Evolutionary conservation across 2,329 filamentous ascomycete genomes (phyloP).

Genomic region (Xylaria arbuscula): DNA sequence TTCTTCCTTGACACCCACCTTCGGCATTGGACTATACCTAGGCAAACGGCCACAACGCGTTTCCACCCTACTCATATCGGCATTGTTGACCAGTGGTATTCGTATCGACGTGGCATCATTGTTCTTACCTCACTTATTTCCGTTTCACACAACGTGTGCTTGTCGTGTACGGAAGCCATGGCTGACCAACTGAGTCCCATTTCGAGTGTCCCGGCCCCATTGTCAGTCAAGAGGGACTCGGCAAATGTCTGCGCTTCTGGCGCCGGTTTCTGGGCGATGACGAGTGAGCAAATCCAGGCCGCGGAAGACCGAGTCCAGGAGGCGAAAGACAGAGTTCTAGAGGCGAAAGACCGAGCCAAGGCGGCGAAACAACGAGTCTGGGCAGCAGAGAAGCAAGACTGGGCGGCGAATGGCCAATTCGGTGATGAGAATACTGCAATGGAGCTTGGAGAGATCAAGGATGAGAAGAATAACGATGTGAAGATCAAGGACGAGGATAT

Average conservation of each 20-base stretch:
- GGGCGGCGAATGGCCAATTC: too few relatives aligned
- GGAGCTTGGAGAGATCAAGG: too few relatives aligned
- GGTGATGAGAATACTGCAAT: conserved; percentile 4
- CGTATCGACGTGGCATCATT: background rate
- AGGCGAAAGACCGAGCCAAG: too few relatives aligned
- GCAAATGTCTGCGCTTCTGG: background rate
- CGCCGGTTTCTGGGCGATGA: background rate
- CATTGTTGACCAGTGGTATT: background rate
- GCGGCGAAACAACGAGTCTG: too few relatives aligned
- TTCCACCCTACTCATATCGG: too few relatives aligned
- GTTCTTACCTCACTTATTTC: background rate
- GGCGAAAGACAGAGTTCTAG: too few relatives aligned
- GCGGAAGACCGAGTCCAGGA: conserved; percentile 14
- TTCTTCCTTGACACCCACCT: too few relatives aligned
- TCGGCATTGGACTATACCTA: too few relatives aligned
- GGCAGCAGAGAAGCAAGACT: too few relatives aligned
- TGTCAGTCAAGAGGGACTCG: background rate
- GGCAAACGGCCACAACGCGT: too few relatives aligned
- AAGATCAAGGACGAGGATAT: conserved; percentile 17
- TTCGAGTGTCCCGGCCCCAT: background rate
- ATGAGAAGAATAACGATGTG: too few relatives aligned
- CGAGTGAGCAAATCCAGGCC: conserved; percentile 8
- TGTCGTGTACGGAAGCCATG: background rate
- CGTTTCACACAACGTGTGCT: background rate
- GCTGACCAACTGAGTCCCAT: background rate